These are phyloP conservation scores for Pascua guehoae DNA, from an alignment of 1,284 basidiomycete genomes.

Conservation along the genomic window DNA sequence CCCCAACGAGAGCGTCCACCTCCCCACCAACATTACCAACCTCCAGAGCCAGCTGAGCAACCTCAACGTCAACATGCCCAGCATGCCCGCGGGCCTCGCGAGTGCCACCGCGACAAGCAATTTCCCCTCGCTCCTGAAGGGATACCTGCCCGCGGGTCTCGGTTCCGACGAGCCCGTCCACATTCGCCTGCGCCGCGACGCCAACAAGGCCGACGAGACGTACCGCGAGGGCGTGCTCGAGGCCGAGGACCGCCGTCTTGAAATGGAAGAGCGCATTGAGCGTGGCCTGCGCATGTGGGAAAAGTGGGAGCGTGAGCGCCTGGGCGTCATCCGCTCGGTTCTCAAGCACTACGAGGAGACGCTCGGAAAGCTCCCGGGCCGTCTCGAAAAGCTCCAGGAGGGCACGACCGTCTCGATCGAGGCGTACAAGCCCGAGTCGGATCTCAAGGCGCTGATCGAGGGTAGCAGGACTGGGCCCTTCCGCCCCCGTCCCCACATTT, in stretches of 20 bases:
- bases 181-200: constrained; percentile 67
- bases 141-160: constrained; percentile 36
- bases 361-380: constrained; percentile 64
- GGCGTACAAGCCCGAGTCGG: constrained; percentile 78
- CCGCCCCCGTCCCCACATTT: constrained; percentile 72
- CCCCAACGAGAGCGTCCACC: constrained; percentile 11
- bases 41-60: not conserved
- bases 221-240: constrained; percentile 64
- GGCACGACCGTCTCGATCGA: constrained; percentile 70
- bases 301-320: constrained; percentile 75
- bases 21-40: constrained; percentile 5
- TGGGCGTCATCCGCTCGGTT: constrained; percentile 77
- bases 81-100: constrained; percentile 18
- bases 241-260: constrained; percentile 72
- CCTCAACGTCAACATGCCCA: constrained; percentile 20
- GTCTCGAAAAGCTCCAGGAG: constrained; percentile 62
- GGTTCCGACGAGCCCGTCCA: constrained; percentile 60
- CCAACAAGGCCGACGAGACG: constrained; percentile 68
- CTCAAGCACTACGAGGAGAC: constrained; percentile 78
- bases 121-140: constrained; percentile 26
- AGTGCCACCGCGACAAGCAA: constrained; percentile 1
- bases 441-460: constrained; percentile 66
- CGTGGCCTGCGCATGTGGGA: constrained; percentile 73
- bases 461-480: constrained; percentile 85
- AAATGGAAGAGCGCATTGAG: constrained; percentile 78